A percentile compares a stretch with the other conserved stretches of the same genome.
These are phyloP conservation scores for Eucalyptus decipiens DNA, from an alignment of 345 rosid genomes.

Conservation along the genomic window DNA sequence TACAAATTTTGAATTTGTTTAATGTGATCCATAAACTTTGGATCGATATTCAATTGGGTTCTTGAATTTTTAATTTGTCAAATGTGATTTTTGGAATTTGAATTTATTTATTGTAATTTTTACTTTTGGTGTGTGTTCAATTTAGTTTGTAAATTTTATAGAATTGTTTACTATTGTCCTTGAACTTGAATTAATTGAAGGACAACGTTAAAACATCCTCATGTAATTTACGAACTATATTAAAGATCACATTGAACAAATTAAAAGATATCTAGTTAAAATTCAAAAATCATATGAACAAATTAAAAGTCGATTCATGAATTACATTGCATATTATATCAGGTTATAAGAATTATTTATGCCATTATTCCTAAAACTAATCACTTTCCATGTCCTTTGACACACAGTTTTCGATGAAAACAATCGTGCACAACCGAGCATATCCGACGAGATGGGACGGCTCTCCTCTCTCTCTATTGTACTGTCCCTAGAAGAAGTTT, in stretches of 20 bases:
- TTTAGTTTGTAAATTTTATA: no score
- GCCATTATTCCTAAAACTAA: no score
- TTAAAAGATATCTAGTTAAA: fast-evolving
- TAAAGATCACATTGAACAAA: fast-evolving
- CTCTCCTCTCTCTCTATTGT: not conserved
- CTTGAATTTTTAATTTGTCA: no score
- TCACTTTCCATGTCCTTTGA: no score
- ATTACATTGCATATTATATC: no score
- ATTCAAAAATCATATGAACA: fast-evolving
- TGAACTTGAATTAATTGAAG: fast-evolving
- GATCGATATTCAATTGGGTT: fast-evolving
- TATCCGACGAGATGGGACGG: not conserved
- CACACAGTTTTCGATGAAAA: not conserved
- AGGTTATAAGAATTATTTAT: no score
- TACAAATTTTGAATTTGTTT: no score
- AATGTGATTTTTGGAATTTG: no score
- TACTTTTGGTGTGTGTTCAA: fast-evolving
- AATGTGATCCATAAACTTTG: fast-evolving
- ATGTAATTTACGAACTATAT: no score
- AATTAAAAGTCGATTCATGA: no score
- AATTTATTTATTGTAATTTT: no score
- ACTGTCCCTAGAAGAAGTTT: fast-evolving
- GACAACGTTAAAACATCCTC: no score
- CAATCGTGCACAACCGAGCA: not conserved
- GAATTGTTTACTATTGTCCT: fast-evolving